phyloP scores from a whole-genome alignment of 1,284 basidiomycete species.

The Cystobasidium pallidum region DNA sequence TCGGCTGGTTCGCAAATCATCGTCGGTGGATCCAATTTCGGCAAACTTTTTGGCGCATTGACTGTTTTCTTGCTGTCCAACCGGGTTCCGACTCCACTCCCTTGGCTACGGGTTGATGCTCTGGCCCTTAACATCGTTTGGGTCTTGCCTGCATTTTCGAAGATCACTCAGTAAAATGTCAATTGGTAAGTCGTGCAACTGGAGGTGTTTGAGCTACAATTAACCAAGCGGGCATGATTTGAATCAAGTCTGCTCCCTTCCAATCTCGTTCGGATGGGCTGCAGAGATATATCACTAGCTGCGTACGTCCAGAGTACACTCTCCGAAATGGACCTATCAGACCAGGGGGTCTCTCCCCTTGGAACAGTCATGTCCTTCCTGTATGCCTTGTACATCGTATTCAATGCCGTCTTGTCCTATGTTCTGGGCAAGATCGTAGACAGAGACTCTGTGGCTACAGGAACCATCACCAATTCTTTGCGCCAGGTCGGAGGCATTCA shows the following conservation, averaged over 20 bases:
- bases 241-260: slow-evolving; percentile 54
- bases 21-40: slow-evolving; percentile 53
- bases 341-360: slow-evolving; percentile 56
- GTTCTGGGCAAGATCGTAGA: slow-evolving; percentile 57
- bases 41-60: slow-evolving; percentile 56
- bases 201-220: too few species aligned
- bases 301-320: slow-evolving; percentile 58
- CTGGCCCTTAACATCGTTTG: slow-evolving; percentile 56
- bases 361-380: slow-evolving; percentile 56
- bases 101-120: slow-evolving; percentile 56
- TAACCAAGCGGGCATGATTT: too few species aligned
- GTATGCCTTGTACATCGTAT: slow-evolving; percentile 52
- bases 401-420: slow-evolving; percentile 56
- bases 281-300: slow-evolving; percentile 58
- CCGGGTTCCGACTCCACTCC: slow-evolving; percentile 55
- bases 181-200: slow-evolving; percentile 28
- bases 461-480: slow-evolving; percentile 52
- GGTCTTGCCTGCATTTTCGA: slow-evolving; percentile 55
- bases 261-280: slow-evolving; percentile 57
- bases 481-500: slow-evolving; percentile 54
- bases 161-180: slow-evolving; percentile 46
- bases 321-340: slow-evolving; percentile 54
- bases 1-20: slow-evolving; percentile 57
- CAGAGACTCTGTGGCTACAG: slow-evolving; percentile 46
- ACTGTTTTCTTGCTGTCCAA: slow-evolving; percentile 55